These are phyloP conservation scores for Terfezia claveryi DNA, from an alignment of 495 filamentous ascomycete genomes.

Conservation along the genomic window DNA sequence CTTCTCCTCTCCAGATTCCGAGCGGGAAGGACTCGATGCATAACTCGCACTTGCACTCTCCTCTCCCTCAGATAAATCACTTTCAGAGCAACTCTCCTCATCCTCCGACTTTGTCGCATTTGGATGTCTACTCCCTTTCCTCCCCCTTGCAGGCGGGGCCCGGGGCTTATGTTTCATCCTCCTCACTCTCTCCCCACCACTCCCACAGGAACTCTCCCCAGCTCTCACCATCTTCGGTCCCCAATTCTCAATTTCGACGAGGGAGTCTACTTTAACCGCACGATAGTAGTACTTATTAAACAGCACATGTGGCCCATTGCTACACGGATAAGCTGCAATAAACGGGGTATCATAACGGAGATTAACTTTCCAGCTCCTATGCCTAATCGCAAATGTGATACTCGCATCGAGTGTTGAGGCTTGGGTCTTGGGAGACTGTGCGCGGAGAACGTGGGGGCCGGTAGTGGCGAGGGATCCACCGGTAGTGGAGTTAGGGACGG, in stretches of 20 bases:
- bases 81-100: background rate
- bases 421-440: slow-evolving; percentile 4
- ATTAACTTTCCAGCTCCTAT: slow-evolving; percentile 35
- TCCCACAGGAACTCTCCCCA: background rate
- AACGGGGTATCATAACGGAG: slow-evolving; percentile 44
- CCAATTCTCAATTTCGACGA: slow-evolving; percentile 42
- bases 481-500: background rate
- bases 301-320: slow-evolving; percentile 44
- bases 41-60: background rate
- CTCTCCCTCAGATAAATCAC: too few species aligned
- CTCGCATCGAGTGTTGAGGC: slow-evolving; percentile 34
- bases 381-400: slow-evolving; percentile 39
- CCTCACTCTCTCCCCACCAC: background rate
- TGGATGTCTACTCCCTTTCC: too few species aligned
- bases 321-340: slow-evolving; percentile 42
- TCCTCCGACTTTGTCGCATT: slow-evolving; percentile 2
- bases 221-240: slow-evolving; percentile 17
- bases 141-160: background rate
- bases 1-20: slow-evolving; percentile 5
- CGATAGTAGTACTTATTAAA: slow-evolving; percentile 44
- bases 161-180: slow-evolving; percentile 4
- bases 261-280: slow-evolving; percentile 31
- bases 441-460: slow-evolving; percentile 6
- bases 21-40: slow-evolving; percentile 1
- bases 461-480: slow-evolving; percentile 3